Percentiles rank a stretch among this genome's conserved stretches.
Conservation (phyloP, 1,284 basidiomycete species). For the Hymenochaete sp. region DNA sequence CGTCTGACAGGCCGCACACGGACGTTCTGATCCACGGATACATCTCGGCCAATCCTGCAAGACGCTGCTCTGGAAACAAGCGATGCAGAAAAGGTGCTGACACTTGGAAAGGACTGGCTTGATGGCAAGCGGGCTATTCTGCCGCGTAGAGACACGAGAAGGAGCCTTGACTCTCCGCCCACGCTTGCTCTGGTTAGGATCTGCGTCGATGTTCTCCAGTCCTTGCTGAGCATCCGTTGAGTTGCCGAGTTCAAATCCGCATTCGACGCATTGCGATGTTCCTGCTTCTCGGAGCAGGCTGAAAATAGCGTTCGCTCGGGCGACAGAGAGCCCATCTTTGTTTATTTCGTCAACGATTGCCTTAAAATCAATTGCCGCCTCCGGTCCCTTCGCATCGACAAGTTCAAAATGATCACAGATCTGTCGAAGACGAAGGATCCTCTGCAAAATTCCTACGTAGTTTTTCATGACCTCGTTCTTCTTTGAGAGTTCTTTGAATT, state of each 20-base stretch:
- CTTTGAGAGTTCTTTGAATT: constrained; percentile 80
- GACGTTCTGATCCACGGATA: constrained; percentile 43
- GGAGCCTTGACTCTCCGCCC: constrained; percentile 51
- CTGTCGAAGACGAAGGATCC: constrained; percentile 89
- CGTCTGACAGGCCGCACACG: constrained; percentile 70
- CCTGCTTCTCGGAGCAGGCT: constrained; percentile 75
- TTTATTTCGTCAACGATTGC: constrained; percentile 69
- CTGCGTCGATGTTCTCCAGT: constrained; percentile 40
- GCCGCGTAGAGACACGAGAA: constrained; percentile 53
- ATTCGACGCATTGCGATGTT: constrained; percentile 83
- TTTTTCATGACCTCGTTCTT: constrained; percentile 95
- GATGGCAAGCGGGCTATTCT: constrained; percentile 52
- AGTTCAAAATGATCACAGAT: constrained; percentile 96
- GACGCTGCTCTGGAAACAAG: constrained; percentile 70
- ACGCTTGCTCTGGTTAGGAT: constrained; percentile 47
- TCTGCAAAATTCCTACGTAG: constrained; percentile 95
- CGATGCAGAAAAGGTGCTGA: constrained; percentile 84
- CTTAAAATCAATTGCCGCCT: constrained; percentile 50
- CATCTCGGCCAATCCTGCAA: constrained; percentile 76
- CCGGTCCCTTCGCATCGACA: constrained; percentile 65
- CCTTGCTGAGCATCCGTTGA: constrained; percentile 38
- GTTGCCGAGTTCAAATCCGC: constrained; percentile 67
- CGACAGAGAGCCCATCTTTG: constrained; percentile 71
- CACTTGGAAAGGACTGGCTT: constrained; percentile 80
- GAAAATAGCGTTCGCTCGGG: constrained; percentile 74